phyloP scores from a whole-genome alignment of 2,329 filamentous ascomycete genomes.

The Fusarium beomiforme region DNA sequence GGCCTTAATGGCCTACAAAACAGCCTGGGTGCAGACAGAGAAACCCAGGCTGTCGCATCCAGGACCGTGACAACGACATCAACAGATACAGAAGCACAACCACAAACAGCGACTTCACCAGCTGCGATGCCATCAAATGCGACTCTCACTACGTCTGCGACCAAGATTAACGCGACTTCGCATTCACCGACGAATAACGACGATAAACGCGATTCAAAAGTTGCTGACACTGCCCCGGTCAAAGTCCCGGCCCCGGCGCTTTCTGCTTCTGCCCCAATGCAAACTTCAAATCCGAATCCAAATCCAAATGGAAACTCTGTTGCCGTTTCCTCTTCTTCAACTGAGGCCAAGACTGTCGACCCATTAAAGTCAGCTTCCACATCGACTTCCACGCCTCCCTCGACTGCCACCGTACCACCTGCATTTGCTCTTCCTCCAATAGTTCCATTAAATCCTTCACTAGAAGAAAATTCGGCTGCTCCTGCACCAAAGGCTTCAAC shows the following conservation, averaged over 20 bases:
- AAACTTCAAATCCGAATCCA: conserved; percentile 6
- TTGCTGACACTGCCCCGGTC: conserved; percentile 12
- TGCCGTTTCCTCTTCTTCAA: background rate
- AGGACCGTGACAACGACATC: conserved; percentile 17
- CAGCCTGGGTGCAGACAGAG: conserved; percentile 34
- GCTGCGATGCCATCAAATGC: conserved; percentile 17
- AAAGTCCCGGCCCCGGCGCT: background rate
- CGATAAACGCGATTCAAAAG: conserved; percentile 24
- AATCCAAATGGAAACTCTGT: conserved; percentile 3
- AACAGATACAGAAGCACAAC: conserved; percentile 6
- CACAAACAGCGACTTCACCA: conserved; percentile 6
- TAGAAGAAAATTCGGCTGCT: conserved; percentile 5
- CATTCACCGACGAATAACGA: conserved; percentile 22
- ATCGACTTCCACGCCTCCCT: conserved; percentile 20
- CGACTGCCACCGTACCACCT: background rate
- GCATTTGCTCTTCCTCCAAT: conserved; percentile 9
- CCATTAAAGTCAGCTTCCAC: conserved; percentile 21
- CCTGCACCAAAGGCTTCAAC: conserved; percentile 7
- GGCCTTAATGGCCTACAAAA: conserved; percentile 47
- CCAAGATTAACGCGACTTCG: conserved; percentile 18
- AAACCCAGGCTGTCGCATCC: conserved; percentile 37
- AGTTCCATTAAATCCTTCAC: conserved; percentile 2
- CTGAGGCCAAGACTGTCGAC: background rate
- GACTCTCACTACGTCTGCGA: conserved; percentile 19
- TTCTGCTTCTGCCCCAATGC: conserved; percentile 2